A percentile compares a stretch with the other conserved stretches of the same genome.
Evolutionary conservation across 768 basidiomycete species (phyloP).

Genomic region (Mycena chlorophos): DNA sequence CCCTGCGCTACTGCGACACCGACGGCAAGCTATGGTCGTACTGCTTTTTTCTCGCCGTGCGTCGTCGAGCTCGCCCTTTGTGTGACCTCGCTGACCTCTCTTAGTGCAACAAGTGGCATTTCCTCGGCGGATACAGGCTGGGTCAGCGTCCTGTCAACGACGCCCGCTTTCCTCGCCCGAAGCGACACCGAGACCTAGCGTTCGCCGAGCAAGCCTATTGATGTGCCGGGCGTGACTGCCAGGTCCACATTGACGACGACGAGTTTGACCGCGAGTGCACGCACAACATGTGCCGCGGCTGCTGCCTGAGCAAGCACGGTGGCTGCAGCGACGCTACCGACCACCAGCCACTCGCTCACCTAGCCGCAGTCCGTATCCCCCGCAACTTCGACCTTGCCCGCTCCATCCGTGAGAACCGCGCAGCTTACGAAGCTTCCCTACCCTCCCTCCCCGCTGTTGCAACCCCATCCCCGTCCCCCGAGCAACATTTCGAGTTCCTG

Average conservation of each 20-base stretch:
- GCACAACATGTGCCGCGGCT: no score
- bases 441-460: neutral
- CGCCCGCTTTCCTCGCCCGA: no score
- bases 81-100: neutral
- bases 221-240: no score
- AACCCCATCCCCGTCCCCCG: neutral
- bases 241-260: no score
- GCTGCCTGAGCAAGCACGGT: no score
- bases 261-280: no score
- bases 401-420: neutral
- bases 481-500: neutral
- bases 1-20: neutral
- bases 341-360: no score
- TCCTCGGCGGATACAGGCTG: neutral
- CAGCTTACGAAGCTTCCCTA: neutral
- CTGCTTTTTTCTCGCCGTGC: neutral
- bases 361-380: neutral
- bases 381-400: neutral
- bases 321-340: no score
- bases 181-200: neutral
- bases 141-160: neutral
- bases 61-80: neutral
- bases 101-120: neutral
- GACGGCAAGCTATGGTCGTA: neutral
- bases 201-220: no score